Percentiles rank a stretch among this genome's conserved stretches.
phyloP scores from a whole-genome alignment of 2,329 filamentous ascomycete species.

The Xylaria sp. region DNA sequence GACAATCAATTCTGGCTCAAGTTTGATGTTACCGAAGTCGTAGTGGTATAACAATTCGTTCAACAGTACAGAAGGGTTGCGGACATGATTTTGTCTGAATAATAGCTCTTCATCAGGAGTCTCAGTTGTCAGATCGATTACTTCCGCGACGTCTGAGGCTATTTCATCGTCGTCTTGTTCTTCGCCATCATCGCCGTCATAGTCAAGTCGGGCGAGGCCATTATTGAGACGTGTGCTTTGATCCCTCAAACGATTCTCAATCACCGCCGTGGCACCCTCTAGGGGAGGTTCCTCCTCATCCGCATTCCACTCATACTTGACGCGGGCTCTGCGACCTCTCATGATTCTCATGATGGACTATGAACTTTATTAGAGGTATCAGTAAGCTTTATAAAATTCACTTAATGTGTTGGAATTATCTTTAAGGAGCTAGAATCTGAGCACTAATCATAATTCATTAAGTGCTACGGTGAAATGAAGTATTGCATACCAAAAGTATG shows the following conservation, averaged over 20 bases:
- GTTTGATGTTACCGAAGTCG: conserved; percentile 29
- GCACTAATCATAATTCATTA: not conserved
- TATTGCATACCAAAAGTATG: not conserved
- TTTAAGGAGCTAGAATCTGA: not conserved
- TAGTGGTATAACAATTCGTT: conserved; percentile 24
- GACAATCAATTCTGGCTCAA: conserved; percentile 39
- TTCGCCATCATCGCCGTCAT: conserved; percentile 20
- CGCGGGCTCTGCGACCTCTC: not conserved
- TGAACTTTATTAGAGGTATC: not conserved
- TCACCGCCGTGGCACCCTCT: conserved; percentile 17
- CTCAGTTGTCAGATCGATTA: conserved; percentile 45
- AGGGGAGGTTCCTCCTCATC: conserved; percentile 20
- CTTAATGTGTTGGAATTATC: not conserved
- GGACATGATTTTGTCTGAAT: conserved; percentile 1
- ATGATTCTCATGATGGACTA: not conserved
- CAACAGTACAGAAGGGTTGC: conserved; percentile 33
- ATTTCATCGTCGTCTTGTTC: conserved; percentile 26
- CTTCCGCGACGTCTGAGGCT: conserved; percentile 36
- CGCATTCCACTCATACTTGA: not conserved
- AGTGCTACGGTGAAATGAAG: not conserved
- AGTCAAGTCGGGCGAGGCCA: not conserved
- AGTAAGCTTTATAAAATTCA: not conserved
- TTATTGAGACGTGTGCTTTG: conserved; percentile 6
- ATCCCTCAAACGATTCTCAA: conserved; percentile 22
- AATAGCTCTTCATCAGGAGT: not conserved